phyloP scores from a whole-genome alignment of 1,284 basidiomycete genomes.

The Lentinula novae-zelandiae region DNA sequence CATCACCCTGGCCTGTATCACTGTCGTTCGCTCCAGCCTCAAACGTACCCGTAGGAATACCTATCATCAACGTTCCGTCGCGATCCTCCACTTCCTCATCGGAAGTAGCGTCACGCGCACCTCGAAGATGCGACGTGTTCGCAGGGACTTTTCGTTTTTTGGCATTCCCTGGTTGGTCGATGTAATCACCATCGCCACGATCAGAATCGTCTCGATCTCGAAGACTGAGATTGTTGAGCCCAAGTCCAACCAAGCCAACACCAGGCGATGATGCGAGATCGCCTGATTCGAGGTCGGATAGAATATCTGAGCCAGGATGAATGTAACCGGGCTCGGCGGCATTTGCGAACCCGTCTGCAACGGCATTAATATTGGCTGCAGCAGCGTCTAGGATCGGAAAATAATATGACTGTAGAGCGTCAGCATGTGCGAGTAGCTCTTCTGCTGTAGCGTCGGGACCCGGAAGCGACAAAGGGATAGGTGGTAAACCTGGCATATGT shows the following conservation, averaged over 20 bases:
- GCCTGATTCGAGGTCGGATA: neutral
- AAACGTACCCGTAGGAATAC: constrained; percentile 22
- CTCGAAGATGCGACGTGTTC: constrained; percentile 1
- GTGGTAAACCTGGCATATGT: constrained; percentile 24
- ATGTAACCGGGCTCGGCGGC: neutral
- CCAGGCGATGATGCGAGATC: neutral
- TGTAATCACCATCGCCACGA: constrained; percentile 53
- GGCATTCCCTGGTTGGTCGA: constrained; percentile 75
- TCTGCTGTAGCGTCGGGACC: constrained; percentile 29
- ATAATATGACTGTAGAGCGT: constrained; percentile 59
- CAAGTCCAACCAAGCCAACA: neutral
- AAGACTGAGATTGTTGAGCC: neutral
- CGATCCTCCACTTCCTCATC: constrained; percentile 33
- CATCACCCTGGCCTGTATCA: constrained; percentile 9
- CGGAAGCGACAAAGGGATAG: constrained; percentile 25
- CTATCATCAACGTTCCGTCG: constrained; percentile 14
- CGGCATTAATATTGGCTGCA: constrained; percentile 29
- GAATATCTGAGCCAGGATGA: neutral
- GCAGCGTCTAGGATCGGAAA: constrained; percentile 50
- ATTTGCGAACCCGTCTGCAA: neutral
- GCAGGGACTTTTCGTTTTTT: constrained; percentile 80
- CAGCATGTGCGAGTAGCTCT: constrained; percentile 47
- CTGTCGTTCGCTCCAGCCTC: neutral
- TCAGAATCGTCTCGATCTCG: constrained; percentile 36
- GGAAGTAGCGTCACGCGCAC: neutral